Base-by-base conservation (phyloP, 495 filamentous ascomycete species). In the Daldinia caldariorum region DNA sequence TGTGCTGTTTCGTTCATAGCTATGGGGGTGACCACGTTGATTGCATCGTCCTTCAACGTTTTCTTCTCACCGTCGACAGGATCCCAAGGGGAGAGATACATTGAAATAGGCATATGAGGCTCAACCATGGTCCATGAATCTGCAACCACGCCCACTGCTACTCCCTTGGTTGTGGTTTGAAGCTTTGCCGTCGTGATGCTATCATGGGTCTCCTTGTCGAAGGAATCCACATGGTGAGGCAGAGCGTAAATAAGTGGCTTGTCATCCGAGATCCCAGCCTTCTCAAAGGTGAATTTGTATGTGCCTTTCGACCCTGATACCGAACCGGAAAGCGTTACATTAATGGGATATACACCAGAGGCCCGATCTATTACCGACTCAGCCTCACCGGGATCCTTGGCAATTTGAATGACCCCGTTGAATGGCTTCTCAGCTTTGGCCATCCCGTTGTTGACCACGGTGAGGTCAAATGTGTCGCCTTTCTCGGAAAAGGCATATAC, bases 81-180 rank as follows among this genome's bases (percentile, higher is more conserved):
- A 35, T 83, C 84, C 91, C 93, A 97, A 8, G 94, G 92, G 4
- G 88, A 84, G 75, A 96, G 88, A 4, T 86, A 89, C 77, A 97
- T 91, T 38, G 83, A 82, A 0, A 84, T 80, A 1, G 95, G 94
- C 34, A 97, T 83, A n/a, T 86, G 72, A 0, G 76, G 70, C 77
- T 98, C 95, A 7, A 85, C 72, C 86, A 97, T 87, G 0, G 88
- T 92, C 92, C 94, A 97, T 4, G 72, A 80, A 75, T 97, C 91
- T 5, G 88, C 90, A 26, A 89, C 70, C 1, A 98, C 88, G 2
- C 90, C 91, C 8, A 84, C 88, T 20, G 90, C 90, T 38, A 88
- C 80, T 7, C 95, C 95, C 77, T 97, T 99, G 4, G 93, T 97
- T 0, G 93, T 93, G 6, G 92, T 96, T 43, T 90, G 85, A 12